Conservation (phyloP, 2,329 filamentous ascomycete species). For the Paecilomyces variotii region DNA sequence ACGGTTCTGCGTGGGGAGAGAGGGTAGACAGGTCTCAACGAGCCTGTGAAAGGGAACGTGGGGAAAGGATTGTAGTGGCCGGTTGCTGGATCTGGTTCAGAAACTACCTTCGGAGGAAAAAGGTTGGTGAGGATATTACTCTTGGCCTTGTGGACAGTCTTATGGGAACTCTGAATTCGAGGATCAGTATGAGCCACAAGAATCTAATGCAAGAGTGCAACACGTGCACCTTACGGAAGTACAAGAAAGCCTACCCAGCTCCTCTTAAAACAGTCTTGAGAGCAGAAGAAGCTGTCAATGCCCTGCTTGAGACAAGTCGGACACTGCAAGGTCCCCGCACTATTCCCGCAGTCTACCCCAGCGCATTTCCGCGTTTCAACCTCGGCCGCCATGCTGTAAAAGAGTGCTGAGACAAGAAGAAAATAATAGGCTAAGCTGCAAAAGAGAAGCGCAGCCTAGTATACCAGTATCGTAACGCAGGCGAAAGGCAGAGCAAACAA, state of each 20-base stretch:
- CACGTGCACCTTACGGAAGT: constrained; percentile 17
- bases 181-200: constrained; percentile 8
- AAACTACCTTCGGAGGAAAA: constrained; percentile 71
- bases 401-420: background rate
- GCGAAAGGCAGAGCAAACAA: background rate
- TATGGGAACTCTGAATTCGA: constrained; percentile 63
- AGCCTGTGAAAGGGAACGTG: constrained; percentile 71
- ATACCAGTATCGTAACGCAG: background rate
- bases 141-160: constrained; percentile 74
- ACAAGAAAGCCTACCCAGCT: constrained; percentile 70
- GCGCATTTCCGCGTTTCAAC: constrained; percentile 50
- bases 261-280: constrained; percentile 96
- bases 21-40: constrained; percentile 78
- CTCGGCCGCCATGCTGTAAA: constrained; percentile 20
- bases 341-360: constrained; percentile 76
- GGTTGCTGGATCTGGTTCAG: constrained; percentile 86
- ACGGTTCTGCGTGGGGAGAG: constrained; percentile 65
- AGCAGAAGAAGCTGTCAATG: constrained; percentile 92
- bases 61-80: constrained; percentile 90
- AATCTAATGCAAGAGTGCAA: background rate
- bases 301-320: constrained; percentile 89
- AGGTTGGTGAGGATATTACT: constrained; percentile 65
- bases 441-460: background rate
- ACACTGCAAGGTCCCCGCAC: constrained; percentile 80
- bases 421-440: background rate